Conservation (phyloP, 345 rosid genomes). For the Hypericum androsaemum region DNA sequence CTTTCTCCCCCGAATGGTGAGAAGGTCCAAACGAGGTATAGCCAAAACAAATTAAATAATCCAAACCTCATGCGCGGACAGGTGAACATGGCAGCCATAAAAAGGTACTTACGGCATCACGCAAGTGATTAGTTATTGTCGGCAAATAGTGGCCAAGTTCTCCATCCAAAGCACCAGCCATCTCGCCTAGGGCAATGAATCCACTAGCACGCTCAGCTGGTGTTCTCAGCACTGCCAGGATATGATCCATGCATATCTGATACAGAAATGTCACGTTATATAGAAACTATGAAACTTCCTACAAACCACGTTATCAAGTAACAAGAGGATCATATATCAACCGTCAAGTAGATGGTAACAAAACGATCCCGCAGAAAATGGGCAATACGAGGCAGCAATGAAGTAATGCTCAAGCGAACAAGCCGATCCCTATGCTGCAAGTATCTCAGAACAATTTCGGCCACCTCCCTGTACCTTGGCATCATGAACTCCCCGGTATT, state of each 20-base stretch:
- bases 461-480: conserved; percentile 98
- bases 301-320: conserved; percentile 8
- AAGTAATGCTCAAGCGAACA: conserved; percentile 98
- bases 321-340: conserved; percentile 23
- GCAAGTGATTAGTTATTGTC: conserved; percentile 78
- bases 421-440: conserved; percentile 88
- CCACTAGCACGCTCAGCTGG: conserved; percentile 98
- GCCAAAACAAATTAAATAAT: conserved; percentile 1
- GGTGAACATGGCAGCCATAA: conserved; percentile 5
- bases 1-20: neutral
- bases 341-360: conserved; percentile 84
- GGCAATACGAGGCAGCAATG: conserved; percentile 96
- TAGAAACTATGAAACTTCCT: too few species aligned
- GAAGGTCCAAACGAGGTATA: conserved; percentile 11
- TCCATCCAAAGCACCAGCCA: conserved; percentile 99
- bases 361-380: conserved; percentile 97
- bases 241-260: conserved; percentile 97
- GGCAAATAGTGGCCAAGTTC: conserved; percentile 92
- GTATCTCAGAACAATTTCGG: conserved; percentile 92
- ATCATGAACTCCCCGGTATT: conserved; percentile 99
- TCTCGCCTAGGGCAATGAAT: conserved; percentile 96
- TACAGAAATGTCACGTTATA: conserved; percentile 9
- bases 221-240: conserved; percentile 66
- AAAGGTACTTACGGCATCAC: conserved; percentile 67
- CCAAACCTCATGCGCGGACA: too few species aligned